Percentiles rank a stretch among this genome's conserved stretches.
Evolutionary conservation across 495 filamentous ascomycete species (phyloP).

Genomic region (Penicillium lagena): DNA sequence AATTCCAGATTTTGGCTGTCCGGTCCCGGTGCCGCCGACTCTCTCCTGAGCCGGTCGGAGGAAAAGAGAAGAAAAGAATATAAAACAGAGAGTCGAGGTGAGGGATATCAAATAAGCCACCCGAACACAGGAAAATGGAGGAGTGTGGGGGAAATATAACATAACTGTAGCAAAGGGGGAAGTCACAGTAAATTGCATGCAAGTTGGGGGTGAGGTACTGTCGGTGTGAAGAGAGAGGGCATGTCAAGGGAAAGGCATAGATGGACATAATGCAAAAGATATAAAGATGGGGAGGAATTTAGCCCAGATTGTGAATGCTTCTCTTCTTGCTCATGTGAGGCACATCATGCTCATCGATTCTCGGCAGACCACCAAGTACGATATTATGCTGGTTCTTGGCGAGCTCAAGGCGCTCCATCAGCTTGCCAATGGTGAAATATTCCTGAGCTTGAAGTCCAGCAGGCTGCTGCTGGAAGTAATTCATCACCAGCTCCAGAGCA

Average conservation of each 20-base stretch:
- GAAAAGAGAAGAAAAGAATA: conserved; percentile 1
- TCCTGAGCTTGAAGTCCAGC: conserved; percentile 68
- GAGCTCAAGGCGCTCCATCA: conserved; percentile 83
- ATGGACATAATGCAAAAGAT: neutral
- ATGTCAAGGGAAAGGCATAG: neutral
- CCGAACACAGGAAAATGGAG: no score
- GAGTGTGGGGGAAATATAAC: no score
- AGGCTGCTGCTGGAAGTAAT: conserved; percentile 73
- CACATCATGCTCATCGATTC: conserved; percentile 49
- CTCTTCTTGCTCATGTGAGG: conserved; percentile 41
- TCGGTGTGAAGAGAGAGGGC: neutral
- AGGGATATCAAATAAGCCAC: neutral
- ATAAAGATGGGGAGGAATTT: neutral
- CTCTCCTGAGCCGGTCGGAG: neutral
- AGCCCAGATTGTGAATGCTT: conserved; percentile 46
- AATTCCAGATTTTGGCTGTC: no score
- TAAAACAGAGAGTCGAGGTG: neutral
- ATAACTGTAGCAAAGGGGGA: neutral
- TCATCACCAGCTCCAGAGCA: conserved; percentile 80
- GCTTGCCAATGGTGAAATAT: conserved; percentile 71
- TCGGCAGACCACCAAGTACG: conserved; percentile 61
- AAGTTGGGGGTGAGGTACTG: neutral
- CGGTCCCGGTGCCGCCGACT: no score
- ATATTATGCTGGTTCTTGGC: conserved; percentile 49
- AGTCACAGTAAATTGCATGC: neutral